These are phyloP conservation scores for Hanseniaspora valbyensis DNA, from an alignment of 805 yeast species.

Conservation along the genomic window DNA sequence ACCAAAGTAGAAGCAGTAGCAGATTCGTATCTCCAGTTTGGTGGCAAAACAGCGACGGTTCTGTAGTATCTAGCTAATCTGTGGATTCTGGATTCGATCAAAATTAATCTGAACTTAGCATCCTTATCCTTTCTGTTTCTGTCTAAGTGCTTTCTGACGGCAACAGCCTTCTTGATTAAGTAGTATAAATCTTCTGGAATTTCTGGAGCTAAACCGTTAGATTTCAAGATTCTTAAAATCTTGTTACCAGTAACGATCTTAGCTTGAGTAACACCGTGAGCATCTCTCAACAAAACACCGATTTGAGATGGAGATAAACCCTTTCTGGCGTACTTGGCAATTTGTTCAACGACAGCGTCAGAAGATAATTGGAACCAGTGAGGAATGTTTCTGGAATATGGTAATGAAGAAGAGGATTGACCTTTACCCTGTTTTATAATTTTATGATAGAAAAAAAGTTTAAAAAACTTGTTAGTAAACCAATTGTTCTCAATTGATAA, in stretches of 20 bases:
- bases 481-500: conserved; percentile 13
- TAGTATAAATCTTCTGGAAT: conserved; percentile 99
- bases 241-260: conserved; percentile 98
- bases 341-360: conserved; percentile 93
- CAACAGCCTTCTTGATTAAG: conserved; percentile 98
- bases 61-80: conserved; percentile 99
- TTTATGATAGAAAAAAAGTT: conserved; percentile 1
- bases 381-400: conserved; percentile 98
- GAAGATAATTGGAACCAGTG: conserved; percentile 98
- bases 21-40: conserved; percentile 99
- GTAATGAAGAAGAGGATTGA: conserved; percentile 96
- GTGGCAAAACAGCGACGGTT: conserved; percentile 97
- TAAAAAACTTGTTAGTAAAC: conserved; percentile 14
- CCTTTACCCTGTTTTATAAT: conserved; percentile 77
- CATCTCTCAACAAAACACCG: conserved; percentile 98
- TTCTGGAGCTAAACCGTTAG: conserved; percentile 99
- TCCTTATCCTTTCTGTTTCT: conserved; percentile 99
- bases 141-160: conserved; percentile 99
- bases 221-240: conserved; percentile 96
- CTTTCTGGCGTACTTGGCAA: conserved; percentile 98
- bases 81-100: conserved; percentile 99
- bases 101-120: conserved; percentile 99
- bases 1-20: conserved; percentile 99
- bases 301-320: conserved; percentile 99
- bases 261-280: conserved; percentile 98